These are phyloP conservation scores for Raddia guianensis DNA, from an alignment of 176 grass and related monocot genomes.

Conservation along the genomic window DNA sequence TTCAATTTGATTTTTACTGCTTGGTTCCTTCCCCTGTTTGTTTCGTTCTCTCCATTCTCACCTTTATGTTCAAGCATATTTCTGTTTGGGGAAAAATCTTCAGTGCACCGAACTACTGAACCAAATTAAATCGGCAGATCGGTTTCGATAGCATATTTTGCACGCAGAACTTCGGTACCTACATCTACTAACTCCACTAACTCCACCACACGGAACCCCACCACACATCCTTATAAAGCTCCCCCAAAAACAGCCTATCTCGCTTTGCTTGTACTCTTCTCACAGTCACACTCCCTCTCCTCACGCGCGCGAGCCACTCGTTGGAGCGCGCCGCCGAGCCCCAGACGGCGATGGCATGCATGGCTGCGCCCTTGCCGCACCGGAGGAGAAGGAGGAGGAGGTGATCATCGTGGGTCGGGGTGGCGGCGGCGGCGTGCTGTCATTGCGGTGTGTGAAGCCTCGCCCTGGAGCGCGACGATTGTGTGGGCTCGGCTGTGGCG, in stretches of 20 bases:
- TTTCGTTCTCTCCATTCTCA: no score
- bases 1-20: no score
- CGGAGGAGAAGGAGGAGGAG: slow-evolving; percentile 19
- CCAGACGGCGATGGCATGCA: slow-evolving; percentile 5
- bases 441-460: slow-evolving; percentile 40
- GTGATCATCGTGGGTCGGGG: slow-evolving; percentile 79
- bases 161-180: no score
- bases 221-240: background rate
- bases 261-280: no score
- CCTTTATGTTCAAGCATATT: no score
- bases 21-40: no score
- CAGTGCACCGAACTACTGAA: no score
- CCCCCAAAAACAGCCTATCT: background rate
- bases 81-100: no score
- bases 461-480: slow-evolving; percentile 82
- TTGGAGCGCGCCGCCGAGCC: background rate
- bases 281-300: background rate
- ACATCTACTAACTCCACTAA: no score
- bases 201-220: background rate
- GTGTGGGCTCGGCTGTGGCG: slow-evolving; percentile 77
- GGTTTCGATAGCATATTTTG: no score
- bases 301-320: background rate
- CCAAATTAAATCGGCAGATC: no score
- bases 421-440: slow-evolving; percentile 77
- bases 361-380: no score